A percentile compares a stretch with the other conserved stretches of the same genome.
Conservation (phyloP, 1,139 yeast genomes). For the Debaryomyces coudertii region DNA sequence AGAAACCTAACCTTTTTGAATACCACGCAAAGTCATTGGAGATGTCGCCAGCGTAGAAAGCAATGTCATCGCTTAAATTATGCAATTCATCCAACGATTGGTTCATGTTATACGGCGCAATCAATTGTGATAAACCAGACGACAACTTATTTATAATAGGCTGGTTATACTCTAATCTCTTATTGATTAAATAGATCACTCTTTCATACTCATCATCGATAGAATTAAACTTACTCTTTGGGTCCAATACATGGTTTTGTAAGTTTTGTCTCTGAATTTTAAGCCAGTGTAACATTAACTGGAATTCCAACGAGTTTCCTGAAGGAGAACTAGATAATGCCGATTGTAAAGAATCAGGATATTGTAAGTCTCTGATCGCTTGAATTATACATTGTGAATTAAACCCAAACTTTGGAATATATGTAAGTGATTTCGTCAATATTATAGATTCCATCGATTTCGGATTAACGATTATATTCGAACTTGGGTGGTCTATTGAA, state of each 20-base stretch:
- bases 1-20: conserved; percentile 73
- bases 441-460: conserved; percentile 37
- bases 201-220: conserved; percentile 58
- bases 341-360: conserved; percentile 68
- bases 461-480: conserved; percentile 36
- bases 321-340: conserved; percentile 44
- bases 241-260: conserved; percentile 33
- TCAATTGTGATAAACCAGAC: conserved; percentile 56
- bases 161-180: conserved; percentile 64
- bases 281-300: conserved; percentile 50
- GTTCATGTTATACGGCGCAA: conserved; percentile 55
- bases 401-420: conserved; percentile 76
- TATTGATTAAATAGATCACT: conserved; percentile 55
- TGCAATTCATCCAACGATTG: conserved; percentile 67
- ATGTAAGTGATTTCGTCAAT: conserved; percentile 40
- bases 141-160: conserved; percentile 51
- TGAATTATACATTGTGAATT: conserved; percentile 58
- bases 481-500: conserved; percentile 38
- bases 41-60: conserved; percentile 76
- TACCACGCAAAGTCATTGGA: conserved; percentile 94
- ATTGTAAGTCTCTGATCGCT: conserved; percentile 63
- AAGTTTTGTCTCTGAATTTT: conserved; percentile 39
- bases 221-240: conserved; percentile 29
- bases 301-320: conserved; percentile 45
- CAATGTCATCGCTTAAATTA: conserved; percentile 78